Conservation (phyloP, 108 stramenopile species). For the Skeletonema costatum region DNA sequence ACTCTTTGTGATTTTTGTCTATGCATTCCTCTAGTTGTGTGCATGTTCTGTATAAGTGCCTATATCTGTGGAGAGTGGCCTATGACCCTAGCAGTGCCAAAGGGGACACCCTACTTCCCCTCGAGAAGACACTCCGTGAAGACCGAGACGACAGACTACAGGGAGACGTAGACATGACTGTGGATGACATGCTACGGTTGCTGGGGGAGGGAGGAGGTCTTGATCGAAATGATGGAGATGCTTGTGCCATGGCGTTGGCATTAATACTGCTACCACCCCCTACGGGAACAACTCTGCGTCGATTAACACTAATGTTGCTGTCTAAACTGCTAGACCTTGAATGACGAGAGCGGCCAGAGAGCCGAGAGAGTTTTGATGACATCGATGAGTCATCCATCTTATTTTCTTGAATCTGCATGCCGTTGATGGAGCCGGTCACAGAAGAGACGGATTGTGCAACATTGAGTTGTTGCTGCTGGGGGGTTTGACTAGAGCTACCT, state of each 20-base stretch:
- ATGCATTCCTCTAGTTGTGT: background rate
- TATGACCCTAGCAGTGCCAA: background rate
- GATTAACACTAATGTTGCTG: background rate
- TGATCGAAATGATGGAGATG: background rate
- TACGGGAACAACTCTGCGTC: background rate
- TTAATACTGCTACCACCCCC: background rate
- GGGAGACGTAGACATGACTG: constrained; percentile 6
- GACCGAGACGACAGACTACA: constrained; percentile 5
- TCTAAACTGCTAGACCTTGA: constrained; percentile 7
- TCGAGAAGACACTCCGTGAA: constrained; percentile 7
- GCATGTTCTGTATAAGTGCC: background rate
- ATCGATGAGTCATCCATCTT: constrained; percentile 8
- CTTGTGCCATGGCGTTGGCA: background rate
- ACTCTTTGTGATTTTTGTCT: background rate
- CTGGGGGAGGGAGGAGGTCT: constrained; percentile 4
- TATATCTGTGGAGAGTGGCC: background rate
- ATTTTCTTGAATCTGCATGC: constrained; percentile 8
- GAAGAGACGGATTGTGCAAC: background rate
- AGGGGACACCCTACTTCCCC: constrained; percentile 4
- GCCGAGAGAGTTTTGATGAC: constrained; percentile 7
- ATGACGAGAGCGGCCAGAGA: constrained; percentile 6
- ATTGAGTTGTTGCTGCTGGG: constrained; percentile 6
- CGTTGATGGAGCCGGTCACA: background rate
- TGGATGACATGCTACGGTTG: background rate
- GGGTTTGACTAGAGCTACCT: background rate